Evolutionary conservation across 352 stramenopile genomes (phyloP), one percentile per base, ranked within the genome.

Genomic region (Phytophthora brassicae): DNA sequence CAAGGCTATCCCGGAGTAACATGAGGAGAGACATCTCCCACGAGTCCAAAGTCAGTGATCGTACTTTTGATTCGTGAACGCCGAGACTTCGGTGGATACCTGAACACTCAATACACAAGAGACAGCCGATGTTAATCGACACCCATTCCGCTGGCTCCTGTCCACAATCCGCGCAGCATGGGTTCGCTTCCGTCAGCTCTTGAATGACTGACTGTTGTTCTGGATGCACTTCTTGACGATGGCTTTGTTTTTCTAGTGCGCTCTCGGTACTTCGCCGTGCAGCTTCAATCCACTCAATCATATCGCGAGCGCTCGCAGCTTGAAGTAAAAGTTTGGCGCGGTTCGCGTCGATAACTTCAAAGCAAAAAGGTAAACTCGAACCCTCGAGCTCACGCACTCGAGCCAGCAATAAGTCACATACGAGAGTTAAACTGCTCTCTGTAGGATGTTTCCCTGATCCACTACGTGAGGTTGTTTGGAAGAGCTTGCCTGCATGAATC

Each of bases 81-180:
- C 97, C 97, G 16, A 99, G 81, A 58, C 86, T 97, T 36, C 97
- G 84, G 61, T 99, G 97, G 35, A 99, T 98, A 14, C 95, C 97
- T 35, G 88, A 97, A 68, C 97, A 99, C 66, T 98, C 89, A 63
- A 99, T 98, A 65, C 97, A 99, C 31, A 99, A 68, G 20, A 99
- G 75, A 45, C 96, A 90, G 12, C 97, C 96, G 45, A 99, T 86
- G 73, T 99, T 99, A 56, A 98, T 90, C 26, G 89, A 98, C 29
- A 97, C 95, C 97, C 97, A 99, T 56, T 99, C 94, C 1, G 95
- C 82, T 6, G 89, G 86, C 12, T 74, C 69, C 35, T 86, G 78
- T 46, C 81, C 77, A 56, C 87, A 95, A 46, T 95, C 87, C 0
- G 84, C 79, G 45, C 87, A 95, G 29, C 49, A 60, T 3, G 68